These are phyloP conservation scores for Aspergillus sp. DNA, from an alignment of 2,329 filamentous ascomycete genomes.

Conservation along the genomic window DNA sequence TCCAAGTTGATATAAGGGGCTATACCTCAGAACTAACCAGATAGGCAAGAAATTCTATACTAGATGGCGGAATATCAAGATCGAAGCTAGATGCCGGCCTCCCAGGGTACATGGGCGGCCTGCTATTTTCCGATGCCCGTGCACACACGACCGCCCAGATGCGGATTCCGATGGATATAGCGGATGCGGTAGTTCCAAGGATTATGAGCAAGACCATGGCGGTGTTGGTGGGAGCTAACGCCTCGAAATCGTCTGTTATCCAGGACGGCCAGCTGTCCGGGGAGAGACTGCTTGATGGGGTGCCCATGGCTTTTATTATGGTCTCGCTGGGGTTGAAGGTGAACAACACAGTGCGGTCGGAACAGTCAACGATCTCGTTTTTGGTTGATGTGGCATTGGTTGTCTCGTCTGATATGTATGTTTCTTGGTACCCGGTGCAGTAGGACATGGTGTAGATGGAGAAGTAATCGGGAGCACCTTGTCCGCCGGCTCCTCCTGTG, in stretches of 20 bases:
- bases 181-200: conserved; percentile 1
- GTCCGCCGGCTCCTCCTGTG: not conserved
- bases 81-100: not conserved
- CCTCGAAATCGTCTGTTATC: conserved; percentile 9
- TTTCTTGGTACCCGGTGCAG: conserved; percentile 2
- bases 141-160: not conserved
- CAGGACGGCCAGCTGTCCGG: conserved; percentile 8
- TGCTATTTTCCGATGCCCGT: not conserved
- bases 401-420: not conserved
- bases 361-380: conserved; percentile 3
- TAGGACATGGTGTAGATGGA: conserved; percentile 13
- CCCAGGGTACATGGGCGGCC: not conserved
- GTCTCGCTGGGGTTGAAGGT: conserved; percentile 7
- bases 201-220: conserved; percentile 10
- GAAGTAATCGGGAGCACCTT: conserved; percentile 10
- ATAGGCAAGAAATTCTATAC: not conserved
- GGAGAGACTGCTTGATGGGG: not conserved
- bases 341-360: conserved; percentile 8
- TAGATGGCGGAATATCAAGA: not conserved
- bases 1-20: not conserved
- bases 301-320: not conserved
- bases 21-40: not conserved
- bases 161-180: not conserved
- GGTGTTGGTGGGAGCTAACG: conserved; percentile 1
- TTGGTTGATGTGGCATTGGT: conserved; percentile 1